Evolutionary conservation across 352 stramenopile genomes (phyloP), one percentile per base, ranked within the genome.

Genomic region (Pythium grandisporangium): DNA sequence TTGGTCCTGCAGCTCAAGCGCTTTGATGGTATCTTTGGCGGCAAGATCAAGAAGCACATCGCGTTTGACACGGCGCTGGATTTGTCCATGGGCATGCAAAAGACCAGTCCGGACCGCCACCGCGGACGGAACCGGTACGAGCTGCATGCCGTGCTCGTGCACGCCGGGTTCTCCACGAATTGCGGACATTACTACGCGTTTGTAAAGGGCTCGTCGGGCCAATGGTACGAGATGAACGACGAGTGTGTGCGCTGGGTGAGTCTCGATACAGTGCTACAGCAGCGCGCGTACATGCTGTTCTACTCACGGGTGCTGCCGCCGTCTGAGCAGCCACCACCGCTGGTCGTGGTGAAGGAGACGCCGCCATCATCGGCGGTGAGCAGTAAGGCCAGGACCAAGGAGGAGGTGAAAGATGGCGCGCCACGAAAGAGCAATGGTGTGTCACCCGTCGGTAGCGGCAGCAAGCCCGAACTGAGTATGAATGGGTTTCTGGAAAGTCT

Each of bases 151-250:
- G 83, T 96, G 41, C 48, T 96, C 11, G 84, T 96, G 17, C 86
- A 96, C 48, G 70, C 73, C 1, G 87, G 87, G 0, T 81, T 76
- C 47, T 94, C 77, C n/a, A 87, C 86, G 8, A 71, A 93, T 47
- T 93, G 77, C 26, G 87, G 87, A 13, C 87, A 96, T 49, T 96
- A 96, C 57, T 95, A 92, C 44, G 69, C 81, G 19, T 96, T 95
- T 40, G 75, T 96, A 1, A 84, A 86, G 33, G 84, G 80, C 11
- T 73, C 77, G 11, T 91, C 84, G 0, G 79, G 84, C n/a, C 73
- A 88, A 51, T 96, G 87, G 87, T 91, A 93, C 51, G 73, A 93
- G 48, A 96, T 96, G 84, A 93, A 96, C 51, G 87, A 96, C 47
- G 74, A 90, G 32, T 73, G 63, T 13, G 84, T 95, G 19, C 66